Evolutionary conservation across 805 yeast species (phyloP).

Genomic region (Kluyveromyces wickerhamii): DNA sequence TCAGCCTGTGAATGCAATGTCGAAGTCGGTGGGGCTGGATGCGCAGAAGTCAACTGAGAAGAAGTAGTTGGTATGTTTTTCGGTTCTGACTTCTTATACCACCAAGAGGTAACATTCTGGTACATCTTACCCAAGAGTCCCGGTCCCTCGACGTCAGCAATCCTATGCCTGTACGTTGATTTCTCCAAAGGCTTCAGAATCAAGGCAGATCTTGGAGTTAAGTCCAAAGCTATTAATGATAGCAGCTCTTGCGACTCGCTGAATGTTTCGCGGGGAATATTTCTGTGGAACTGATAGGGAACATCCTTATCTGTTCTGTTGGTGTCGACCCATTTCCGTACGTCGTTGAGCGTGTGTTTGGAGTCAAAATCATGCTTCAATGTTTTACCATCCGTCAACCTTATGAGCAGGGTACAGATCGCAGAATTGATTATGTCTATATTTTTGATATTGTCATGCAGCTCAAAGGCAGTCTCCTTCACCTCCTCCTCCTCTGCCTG

Average conservation of each 20-base stretch:
- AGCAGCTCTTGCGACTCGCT: conserved; percentile 52
- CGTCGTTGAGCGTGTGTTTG: conserved; percentile 41
- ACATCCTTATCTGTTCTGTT: conserved; percentile 41
- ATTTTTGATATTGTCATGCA: conserved; percentile 25
- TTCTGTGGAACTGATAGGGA: conserved; percentile 41
- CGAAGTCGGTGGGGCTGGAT: conserved; percentile 15
- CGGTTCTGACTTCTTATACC: conserved; percentile 15
- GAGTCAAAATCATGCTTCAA: conserved; percentile 43
- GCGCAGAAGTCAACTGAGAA: conserved; percentile 9
- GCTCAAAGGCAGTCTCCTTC: neutral
- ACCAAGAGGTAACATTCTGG: conserved; percentile 30
- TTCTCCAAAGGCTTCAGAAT: conserved; percentile 55
- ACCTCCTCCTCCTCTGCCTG: neutral
- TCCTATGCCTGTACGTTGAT: conserved; percentile 19
- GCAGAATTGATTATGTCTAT: conserved; percentile 16
- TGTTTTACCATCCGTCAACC: conserved; percentile 60
- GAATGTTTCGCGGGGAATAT: conserved; percentile 56
- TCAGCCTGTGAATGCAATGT: conserved; percentile 12
- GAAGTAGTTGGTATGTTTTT: neutral
- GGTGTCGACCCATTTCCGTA: conserved; percentile 52
- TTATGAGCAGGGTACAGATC: conserved; percentile 44
- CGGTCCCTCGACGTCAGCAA: conserved; percentile 19
- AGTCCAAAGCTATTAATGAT: conserved; percentile 44
- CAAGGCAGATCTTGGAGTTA: conserved; percentile 67
- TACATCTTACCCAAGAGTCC: conserved; percentile 29